These are phyloP conservation scores for Penicillium verrucosum DNA, from an alignment of 2,329 filamentous ascomycete species.

Conservation along the genomic window DNA sequence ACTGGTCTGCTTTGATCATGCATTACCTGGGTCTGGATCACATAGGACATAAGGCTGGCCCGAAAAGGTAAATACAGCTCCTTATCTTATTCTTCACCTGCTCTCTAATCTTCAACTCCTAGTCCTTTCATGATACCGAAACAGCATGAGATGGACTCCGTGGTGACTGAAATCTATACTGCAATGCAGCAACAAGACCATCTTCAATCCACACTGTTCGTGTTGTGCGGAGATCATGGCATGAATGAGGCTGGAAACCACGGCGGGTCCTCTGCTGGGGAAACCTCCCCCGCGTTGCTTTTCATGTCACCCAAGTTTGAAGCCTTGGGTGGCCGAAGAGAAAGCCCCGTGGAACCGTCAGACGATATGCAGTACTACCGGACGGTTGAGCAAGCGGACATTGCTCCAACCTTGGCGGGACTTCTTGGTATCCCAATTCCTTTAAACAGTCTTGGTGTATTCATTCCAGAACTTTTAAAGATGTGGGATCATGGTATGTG, in stretches of 20 bases:
- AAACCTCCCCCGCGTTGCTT: constrained; percentile 87
- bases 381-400: constrained; percentile 87
- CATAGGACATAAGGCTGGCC: constrained; percentile 94
- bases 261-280: constrained; percentile 86
- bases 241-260: constrained; percentile 99
- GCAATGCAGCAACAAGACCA: constrained; percentile 70
- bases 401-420: constrained; percentile 83
- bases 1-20: constrained; percentile 92
- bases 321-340: constrained; percentile 41
- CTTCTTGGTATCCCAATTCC: constrained; percentile 84
- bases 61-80: constrained; percentile 59
- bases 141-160: constrained; percentile 86
- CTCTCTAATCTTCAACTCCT: constrained; percentile 26
- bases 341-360: constrained; percentile 57
- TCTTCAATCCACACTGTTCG: constrained; percentile 73
- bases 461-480: constrained; percentile 73
- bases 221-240: constrained; percentile 92
- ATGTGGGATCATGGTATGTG: constrained; percentile 67
- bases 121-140: constrained; percentile 91
- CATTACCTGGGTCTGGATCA: constrained; percentile 96
- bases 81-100: background rate
- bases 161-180: constrained; percentile 71
- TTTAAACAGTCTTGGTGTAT: constrained; percentile 82
- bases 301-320: constrained; percentile 85
- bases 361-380: constrained; percentile 80